Evolutionary conservation across 257 asterid species (phyloP).

Genomic region (Paraleonurus japonicus): DNA sequence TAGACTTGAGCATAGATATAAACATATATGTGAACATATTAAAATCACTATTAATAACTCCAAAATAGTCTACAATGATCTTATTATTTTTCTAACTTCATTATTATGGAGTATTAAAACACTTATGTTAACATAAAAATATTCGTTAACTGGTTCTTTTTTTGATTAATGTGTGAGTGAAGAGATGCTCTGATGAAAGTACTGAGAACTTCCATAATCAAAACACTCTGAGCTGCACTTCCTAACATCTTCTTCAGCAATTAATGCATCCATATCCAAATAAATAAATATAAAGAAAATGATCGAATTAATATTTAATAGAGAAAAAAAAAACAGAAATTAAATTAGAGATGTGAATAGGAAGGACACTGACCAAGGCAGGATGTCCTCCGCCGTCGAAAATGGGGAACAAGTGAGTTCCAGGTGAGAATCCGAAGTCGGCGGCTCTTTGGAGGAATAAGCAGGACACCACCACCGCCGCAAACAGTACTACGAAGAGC

Average conservation of each 20-base stretch:
- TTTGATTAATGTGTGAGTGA: neutral
- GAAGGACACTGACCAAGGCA: conserved; percentile 27
- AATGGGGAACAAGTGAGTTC: conserved; percentile 20
- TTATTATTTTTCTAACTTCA: neutral
- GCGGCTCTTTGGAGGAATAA: conserved; percentile 31
- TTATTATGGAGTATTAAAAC: neutral
- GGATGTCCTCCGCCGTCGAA: conserved; percentile 1
- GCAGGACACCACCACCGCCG: conserved; percentile 29
- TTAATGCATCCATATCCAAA: neutral
- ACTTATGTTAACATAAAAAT: neutral
- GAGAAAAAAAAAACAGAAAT: neutral
- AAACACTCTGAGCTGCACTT: neutral
- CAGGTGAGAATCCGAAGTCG: conserved; percentile 21
- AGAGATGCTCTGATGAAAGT: conserved; percentile 1
- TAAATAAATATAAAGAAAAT: neutral
- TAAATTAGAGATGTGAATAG: neutral
- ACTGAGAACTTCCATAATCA: conserved; percentile 9
- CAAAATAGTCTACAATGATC: neutral
- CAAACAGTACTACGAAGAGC: conserved; percentile 10
- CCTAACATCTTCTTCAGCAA: neutral
- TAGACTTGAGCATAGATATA: neutral
- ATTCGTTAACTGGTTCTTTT: neutral
- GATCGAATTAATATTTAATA: neutral
- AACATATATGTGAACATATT: neutral
- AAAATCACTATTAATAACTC: neutral